phyloP scores from a whole-genome alignment of 768 basidiomycete genomes.

The Pleurotus djamor region DNA sequence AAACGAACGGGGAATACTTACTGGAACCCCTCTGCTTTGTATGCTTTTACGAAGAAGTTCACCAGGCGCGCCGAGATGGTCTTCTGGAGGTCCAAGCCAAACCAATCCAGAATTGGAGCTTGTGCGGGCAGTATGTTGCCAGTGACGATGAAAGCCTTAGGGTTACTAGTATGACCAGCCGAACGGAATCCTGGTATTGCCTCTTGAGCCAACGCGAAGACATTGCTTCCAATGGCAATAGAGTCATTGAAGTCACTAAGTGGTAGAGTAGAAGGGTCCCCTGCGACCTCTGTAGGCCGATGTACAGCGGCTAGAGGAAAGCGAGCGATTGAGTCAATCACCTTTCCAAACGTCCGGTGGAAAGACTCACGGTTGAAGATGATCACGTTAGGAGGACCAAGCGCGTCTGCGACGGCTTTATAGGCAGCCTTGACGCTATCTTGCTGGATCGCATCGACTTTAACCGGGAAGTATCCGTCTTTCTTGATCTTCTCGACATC shows the following conservation, averaged over 20 bases:
- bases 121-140: neutral
- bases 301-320: neutral
- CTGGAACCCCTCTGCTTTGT: neutral
- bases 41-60: neutral
- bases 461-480: neutral
- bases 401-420: neutral
- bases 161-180: neutral
- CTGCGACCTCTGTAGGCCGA: neutral
- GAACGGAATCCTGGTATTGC: neutral
- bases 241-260: neutral
- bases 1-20: neutral
- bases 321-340: neutral
- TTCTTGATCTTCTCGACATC: neutral
- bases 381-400: neutral
- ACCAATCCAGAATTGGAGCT: neutral
- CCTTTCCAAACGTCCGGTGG: neutral
- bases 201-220: neutral
- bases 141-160: neutral
- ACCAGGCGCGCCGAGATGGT: neutral
- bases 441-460: neutral
- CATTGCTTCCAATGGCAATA: neutral
- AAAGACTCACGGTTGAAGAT: neutral
- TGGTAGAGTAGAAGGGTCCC: neutral
- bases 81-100: neutral
- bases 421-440: neutral